These are phyloP conservation scores for Cadophora gregata DNA, from an alignment of 2,329 filamentous ascomycete genomes.

Conservation along the genomic window DNA sequence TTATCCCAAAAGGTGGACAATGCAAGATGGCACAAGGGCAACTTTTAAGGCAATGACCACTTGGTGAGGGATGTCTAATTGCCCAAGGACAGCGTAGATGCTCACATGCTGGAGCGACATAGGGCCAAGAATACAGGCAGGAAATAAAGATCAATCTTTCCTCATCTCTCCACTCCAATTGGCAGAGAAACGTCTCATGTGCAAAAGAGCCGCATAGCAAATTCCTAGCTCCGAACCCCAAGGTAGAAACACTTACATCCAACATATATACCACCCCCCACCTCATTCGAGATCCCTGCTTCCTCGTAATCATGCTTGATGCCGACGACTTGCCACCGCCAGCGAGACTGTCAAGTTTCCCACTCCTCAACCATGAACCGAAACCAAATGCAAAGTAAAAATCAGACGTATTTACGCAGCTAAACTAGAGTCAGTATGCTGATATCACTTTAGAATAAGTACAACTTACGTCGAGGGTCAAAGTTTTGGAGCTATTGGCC, in stretches of 20 bases:
- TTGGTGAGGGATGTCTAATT: background rate
- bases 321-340: background rate
- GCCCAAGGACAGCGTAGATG: background rate
- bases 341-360: background rate
- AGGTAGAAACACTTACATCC: constrained; percentile 13
- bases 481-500: constrained; percentile 86
- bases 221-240: background rate
- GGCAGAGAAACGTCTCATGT: background rate
- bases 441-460: background rate
- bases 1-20: background rate
- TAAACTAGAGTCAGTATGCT: constrained; percentile 30
- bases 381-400: background rate
- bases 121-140: background rate
- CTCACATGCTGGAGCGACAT: background rate
- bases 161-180: background rate
- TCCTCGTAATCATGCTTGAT: background rate
- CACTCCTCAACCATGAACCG: background rate
- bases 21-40: background rate
- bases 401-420: constrained; percentile 41
- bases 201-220: constrained; percentile 12
- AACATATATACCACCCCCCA: background rate
- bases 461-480: constrained; percentile 90
- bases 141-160: background rate
- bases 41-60: background rate
- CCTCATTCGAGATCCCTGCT: background rate